Evolutionary conservation across 495 filamentous ascomycete species (phyloP), one percentile per base, ranked within the genome.

Genomic region (Aspergillus biplanus): DNA sequence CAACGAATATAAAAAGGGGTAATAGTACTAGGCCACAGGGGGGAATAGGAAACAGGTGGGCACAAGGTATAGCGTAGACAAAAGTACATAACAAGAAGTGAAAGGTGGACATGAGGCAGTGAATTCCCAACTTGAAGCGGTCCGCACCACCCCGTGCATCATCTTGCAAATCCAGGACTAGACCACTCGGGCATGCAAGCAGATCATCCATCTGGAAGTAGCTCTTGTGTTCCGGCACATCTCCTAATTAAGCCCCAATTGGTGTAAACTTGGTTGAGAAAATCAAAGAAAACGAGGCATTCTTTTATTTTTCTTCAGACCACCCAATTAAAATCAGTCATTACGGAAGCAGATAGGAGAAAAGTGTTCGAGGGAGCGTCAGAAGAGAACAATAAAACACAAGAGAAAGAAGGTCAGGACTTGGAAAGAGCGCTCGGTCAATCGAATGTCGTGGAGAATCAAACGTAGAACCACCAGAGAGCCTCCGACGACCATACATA

Each of bases 51-150:
- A 72, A 75, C 60, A 66, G 65, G 67, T 63, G 65, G 69, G 60
- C 65, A 73, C 73, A 77, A 80, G 75, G 79, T 78, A 80, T 80
- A 79, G 73, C 79, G 73, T 79, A 78, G 75, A 69, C 75, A 80
- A 80, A 80, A 80, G 75, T 82, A 82, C 79, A 80, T 82, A 75
- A 82, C 78, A 80, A 82, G 79, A 82, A 82, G 75, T 67, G 70
- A 72, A 79, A 70, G 69, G 67, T 73, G 75, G 71, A 73, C 70
- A 75, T 69, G 66, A 69, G 65, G 70, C 54, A 66, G 58, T 68
- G 52, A 58, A 62, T 58, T 61, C 60, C 61, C 56, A 64, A 63
- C 63, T 60, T 64, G 59, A 65, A 52, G 58, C 61, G 47, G 53
- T 62, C 62, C 59, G 50, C 52, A 60, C 58, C 62, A 53, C 59